phyloP scores from a whole-genome alignment of 805 yeast species.

The Wickerhamiella domercqiae region DNA sequence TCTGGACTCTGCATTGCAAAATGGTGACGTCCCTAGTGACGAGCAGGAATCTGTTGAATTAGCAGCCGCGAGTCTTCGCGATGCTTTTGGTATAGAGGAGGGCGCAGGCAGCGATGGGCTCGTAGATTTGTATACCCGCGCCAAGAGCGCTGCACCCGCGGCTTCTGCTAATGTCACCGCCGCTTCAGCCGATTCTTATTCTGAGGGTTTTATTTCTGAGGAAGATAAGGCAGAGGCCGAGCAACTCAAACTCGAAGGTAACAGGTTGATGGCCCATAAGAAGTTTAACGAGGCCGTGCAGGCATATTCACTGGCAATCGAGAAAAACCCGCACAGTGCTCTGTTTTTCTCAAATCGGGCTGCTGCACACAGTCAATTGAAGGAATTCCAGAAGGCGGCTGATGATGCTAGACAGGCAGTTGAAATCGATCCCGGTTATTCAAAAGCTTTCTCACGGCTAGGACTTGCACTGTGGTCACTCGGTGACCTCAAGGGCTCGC shows the following conservation, averaged over 20 bases:
- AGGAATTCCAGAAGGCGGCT: conserved; percentile 62
- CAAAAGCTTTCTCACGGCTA: conserved; percentile 88
- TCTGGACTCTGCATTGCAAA: conserved; percentile 41
- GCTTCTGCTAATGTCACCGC: conserved; percentile 3
- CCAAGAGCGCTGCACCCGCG: conserved; percentile 2
- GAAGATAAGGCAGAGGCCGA: conserved; percentile 66
- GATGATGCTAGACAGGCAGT: conserved; percentile 75
- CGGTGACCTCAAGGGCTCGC: conserved; percentile 79
- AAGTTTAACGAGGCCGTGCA: conserved; percentile 58
- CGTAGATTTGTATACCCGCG: conserved; percentile 10
- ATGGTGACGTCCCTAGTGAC: conserved; percentile 58
- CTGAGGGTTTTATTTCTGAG: conserved; percentile 21
- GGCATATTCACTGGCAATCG: conserved; percentile 70
- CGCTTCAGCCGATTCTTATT: conserved; percentile 15
- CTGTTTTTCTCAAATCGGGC: conserved; percentile 89
- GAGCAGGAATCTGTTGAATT: conserved; percentile 81
- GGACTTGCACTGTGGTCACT: conserved; percentile 91
- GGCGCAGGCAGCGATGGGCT: conserved; percentile 15
- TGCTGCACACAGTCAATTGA: conserved; percentile 77
- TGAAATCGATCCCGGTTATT: conserved; percentile 57
- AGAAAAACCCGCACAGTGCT: conserved; percentile 52
- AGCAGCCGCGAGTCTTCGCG: conserved; percentile 83
- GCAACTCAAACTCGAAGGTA: conserved; percentile 69
- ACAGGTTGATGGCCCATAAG: conserved; percentile 68
- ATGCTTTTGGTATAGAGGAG: conserved; percentile 58